Evolutionary conservation across 1,284 basidiomycete genomes (phyloP), one percentile per base, ranked within the genome.

Genomic region (Sparassis latifolia): DNA sequence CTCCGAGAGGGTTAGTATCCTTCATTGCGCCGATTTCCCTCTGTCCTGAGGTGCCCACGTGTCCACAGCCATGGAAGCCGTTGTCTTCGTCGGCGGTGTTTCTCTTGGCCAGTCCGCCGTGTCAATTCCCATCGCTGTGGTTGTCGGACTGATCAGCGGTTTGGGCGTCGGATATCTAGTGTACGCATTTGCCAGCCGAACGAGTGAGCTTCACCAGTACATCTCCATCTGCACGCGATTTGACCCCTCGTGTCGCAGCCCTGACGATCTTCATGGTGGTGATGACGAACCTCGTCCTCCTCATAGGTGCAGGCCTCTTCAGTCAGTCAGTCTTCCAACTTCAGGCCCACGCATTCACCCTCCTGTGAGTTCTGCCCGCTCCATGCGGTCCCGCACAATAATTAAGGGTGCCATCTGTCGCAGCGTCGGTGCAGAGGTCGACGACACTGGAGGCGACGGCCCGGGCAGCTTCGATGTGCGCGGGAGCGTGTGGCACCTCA

Each of bases 71-170:
- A 76, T 97, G 58, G 94, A 97, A 68, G 92, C 90, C 1, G 86
- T 97, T 52, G 76, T 97, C 55, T 97, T 97, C 64, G 92, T 97
- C 47, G 90, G 93, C 20, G 93, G 94, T 52, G 93, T 96, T 41
- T 84, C 92, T 2, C 82, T 97, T 42, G 85, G 85, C 38, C 79
- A 90, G 62, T 73, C 81, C 2, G 93, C 89, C 2, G 80, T 77
- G 1, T 80, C 92, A 3, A 95, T 97, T 61, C 94, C 94, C 1
- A 84, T 97, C 45, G 88, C 94, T 4, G 81, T 91, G 47, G 85
- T 97, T 54, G 80, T 86, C 37, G 94, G 92, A 42, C 71, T 97
- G 52, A 66, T 92, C 47, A 79, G 80, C 50, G 94, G 94, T 30
- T 67, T 87, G 44, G 55, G 80, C 47, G 76, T 81, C 56, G 89